Conservation (phyloP, 495 filamentous ascomycete genomes). For the Saxophila tyrrhenica region DNA sequence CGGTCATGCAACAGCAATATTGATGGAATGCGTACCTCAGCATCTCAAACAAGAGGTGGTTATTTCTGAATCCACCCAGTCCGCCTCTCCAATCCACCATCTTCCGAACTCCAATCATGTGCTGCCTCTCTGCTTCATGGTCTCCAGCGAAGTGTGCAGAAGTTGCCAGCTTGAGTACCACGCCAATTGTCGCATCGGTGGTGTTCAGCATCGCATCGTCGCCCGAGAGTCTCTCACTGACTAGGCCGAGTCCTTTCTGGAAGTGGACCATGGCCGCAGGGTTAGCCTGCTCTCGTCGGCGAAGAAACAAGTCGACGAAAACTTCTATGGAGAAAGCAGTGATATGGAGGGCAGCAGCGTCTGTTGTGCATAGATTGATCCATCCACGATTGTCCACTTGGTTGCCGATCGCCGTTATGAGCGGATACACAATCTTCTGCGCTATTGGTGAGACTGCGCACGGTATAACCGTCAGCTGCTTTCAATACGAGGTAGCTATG, state of each 20-base stretch:
- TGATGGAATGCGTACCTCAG: no score
- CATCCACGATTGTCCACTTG: slow-evolving; percentile 1
- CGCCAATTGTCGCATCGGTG: slow-evolving; percentile 2
- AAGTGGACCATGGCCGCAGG: slow-evolving; percentile 4
- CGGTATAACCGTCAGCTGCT: background rate
- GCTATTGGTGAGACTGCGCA: slow-evolving; percentile 5
- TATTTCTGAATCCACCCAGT: background rate
- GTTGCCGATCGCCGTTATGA: slow-evolving; percentile 5
- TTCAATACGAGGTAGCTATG: background rate
- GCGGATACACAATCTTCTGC: slow-evolving; percentile 3
- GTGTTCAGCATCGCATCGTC: background rate
- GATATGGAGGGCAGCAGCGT: slow-evolving; percentile 5
- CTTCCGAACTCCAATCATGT: slow-evolving; percentile 3
- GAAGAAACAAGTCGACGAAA: slow-evolving; percentile 3
- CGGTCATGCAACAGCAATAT: no score
- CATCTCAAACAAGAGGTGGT: slow-evolving; percentile 1
- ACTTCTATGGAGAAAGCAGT: slow-evolving; percentile 4
- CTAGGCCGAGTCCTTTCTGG: background rate
- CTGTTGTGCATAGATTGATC: background rate
- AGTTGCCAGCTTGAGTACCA: slow-evolving; percentile 3
- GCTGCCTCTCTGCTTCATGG: background rate
- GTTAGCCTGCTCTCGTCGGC: background rate
- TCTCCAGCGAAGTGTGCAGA: slow-evolving; percentile 5
- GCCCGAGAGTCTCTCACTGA: slow-evolving; percentile 1
- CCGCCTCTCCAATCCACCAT: slow-evolving; percentile 4